Base-by-base conservation (phyloP, 2,329 filamentous ascomycete species). In the Trichoderma sp. region DNA sequence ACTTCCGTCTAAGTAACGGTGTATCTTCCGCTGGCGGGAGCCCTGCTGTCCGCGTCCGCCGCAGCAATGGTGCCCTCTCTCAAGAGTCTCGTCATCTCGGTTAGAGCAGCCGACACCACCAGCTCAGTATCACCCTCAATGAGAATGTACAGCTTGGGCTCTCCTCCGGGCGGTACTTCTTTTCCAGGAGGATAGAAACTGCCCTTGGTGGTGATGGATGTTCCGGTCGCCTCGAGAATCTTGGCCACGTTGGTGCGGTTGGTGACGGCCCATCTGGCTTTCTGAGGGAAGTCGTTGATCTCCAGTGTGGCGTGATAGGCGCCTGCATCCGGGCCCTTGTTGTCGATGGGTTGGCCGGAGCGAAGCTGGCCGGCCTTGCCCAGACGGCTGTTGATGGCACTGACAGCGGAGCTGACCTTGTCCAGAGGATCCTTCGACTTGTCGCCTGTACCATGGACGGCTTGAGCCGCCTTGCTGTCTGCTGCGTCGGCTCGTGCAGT, bases 221-320 rank as follows among this genome's bases (percentile, higher is more conserved):
- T 96, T 47, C 93, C 94, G 0, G 94, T 97, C 10, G 91, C 87
- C 74, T 99, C 95, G 69, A 99, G 84, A 71, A 99, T 97, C 83
- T 98, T 99, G 71, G 94, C 93, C 65, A 99, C 95, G 73, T 99
- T 99, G 43, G 95, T 98, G 69, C 95, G 88, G 77, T 99, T 99
- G 45, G 95, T 99, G 79, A 99, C 95, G 12, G 93, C 94, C 95
- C 95, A 99, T 71, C 95, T 88, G 69, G 95, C 95, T 82, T 97
- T 98, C 77, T 99, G 95, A 41, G 95, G 95, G 78, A 98, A 98
- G 78, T 99, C 95, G 78, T 99, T 99, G 85, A 99, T 99, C 78
- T 98, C 95, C 67, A 99, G 83, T 4, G 94, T 98, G 17, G 95
- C 93, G 76, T 99, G 95, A 84, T 93, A 99, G 0, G 93, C 93